Conservation (phyloP, 352 stramenopile species). For the Elongisporangium senticosum region DNA sequence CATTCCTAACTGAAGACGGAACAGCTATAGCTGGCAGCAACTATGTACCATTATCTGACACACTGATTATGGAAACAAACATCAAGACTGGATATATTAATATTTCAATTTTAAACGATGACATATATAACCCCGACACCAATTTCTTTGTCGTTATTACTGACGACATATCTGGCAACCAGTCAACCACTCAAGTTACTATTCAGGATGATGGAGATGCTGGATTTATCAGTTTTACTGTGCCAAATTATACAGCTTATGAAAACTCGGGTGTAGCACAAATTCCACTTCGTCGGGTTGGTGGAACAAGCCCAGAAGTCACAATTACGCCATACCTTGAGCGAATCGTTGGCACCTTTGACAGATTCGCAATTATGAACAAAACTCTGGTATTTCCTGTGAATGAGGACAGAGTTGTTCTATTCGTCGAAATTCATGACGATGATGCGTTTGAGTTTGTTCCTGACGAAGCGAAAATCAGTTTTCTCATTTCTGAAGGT, state of each 20-base stretch:
- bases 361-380: slow-evolving; percentile 34
- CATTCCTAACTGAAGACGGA: slow-evolving; percentile 28
- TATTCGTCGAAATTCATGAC: slow-evolving; percentile 28
- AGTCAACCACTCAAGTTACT: slow-evolving; percentile 24
- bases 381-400: slow-evolving; percentile 25
- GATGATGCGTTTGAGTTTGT: slow-evolving; percentile 36
- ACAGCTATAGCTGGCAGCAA: slow-evolving; percentile 27
- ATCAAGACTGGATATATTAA: slow-evolving; percentile 21
- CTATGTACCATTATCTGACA: slow-evolving; percentile 14
- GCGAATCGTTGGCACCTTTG: slow-evolving; percentile 8
- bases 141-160: slow-evolving; percentile 33
- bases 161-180: slow-evolving; percentile 14
- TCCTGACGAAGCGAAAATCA: slow-evolving; percentile 28
- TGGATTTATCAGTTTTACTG: slow-evolving; percentile 38
- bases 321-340: slow-evolving; percentile 20
- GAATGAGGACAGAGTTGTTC: slow-evolving; percentile 9
- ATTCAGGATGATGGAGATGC: slow-evolving; percentile 52
- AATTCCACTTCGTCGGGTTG: slow-evolving; percentile 23
- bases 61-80: slow-evolving; percentile 17
- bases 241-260: slow-evolving; percentile 8
- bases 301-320: slow-evolving; percentile 19
- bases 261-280: slow-evolving; percentile 24
- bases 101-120: slow-evolving; percentile 40
- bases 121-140: slow-evolving; percentile 31
- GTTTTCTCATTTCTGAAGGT: slow-evolving; percentile 31